Base-by-base conservation (phyloP, 164 flowering plant genomes). In the Pachysandra terminalis region DNA sequence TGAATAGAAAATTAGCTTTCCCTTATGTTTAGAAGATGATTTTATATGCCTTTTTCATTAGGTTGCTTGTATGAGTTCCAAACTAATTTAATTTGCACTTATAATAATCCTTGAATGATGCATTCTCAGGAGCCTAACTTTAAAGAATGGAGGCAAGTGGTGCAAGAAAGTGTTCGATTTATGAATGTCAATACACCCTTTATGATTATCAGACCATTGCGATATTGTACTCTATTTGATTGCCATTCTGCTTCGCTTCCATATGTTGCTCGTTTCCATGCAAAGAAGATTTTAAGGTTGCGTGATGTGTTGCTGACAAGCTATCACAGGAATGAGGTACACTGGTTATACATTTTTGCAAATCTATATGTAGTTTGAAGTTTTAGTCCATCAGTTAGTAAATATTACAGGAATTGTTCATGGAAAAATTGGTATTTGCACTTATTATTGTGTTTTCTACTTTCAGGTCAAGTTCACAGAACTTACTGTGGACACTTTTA, bases 381-480 rank as follows among this genome's bases (percentile, higher is more conserved):
- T 9, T 5, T n/a, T 70, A 52, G 14, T 58, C 25, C 8, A 24
- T 51, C 16, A 7, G 21, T 32, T n/a, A n/a, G n/a, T n/a, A n/a
- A n/a, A n/a, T n/a, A n/a, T n/a, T n/a, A n/a, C 49, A 40, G 61
- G 55, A 59, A 13, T 17, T 52, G 21, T 16, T 7, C 14, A 21
- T 52, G 16, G 48, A 55, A 17, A 14, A 26, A 45, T 45, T 25
- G n/a, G 35, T 27, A 21, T 9, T 13, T 63, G 52, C 48, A 19
- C 45, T 58, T 23, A 14, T 14, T 41, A 55, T 73, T 19, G 45
- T 69, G 25, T 56, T 59, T 28, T 77, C 58, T 57, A n/a, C 28
- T 79, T 76, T 66, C 86, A 95, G 99, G 96, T 92, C 26, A 91
- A 88, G 72, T 96, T 90, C 83, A 87, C 97, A 35, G 99, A 96